Percentiles rank a stretch among this genome's conserved stretches.
phyloP scores from a whole-genome alignment of 2,329 filamentous ascomycete genomes.

The Colletotrichum cordylinicola region DNA sequence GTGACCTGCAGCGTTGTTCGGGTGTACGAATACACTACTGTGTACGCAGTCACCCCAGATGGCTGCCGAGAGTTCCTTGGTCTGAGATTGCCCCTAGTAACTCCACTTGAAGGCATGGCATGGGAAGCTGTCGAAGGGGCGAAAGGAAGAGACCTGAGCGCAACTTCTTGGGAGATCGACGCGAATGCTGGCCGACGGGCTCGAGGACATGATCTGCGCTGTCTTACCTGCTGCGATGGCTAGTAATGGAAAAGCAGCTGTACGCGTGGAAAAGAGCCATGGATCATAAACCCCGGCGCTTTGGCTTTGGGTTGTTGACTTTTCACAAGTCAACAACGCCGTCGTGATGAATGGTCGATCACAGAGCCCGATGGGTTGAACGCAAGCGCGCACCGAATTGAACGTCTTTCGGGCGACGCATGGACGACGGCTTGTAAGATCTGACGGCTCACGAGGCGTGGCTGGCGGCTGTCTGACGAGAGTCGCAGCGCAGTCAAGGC shows the following conservation, averaged over 20 bases:
- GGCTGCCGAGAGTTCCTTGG: neutral
- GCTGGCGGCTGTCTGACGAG: neutral
- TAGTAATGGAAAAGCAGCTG: neutral
- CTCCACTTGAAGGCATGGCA: neutral
- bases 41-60: neutral
- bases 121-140: neutral
- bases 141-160: constrained; percentile 13
- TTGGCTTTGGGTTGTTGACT: neutral
- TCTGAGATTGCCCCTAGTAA: neutral
- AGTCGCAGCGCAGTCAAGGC: neutral
- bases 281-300: neutral
- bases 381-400: neutral
- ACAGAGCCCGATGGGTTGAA: neutral
- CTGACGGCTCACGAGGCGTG: constrained; percentile 2
- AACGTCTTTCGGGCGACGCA: neutral
- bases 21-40: neutral
- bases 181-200: neutral
- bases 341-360: neutral
- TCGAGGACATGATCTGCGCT: neutral
- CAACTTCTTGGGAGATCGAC: neutral
- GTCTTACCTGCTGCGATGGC: constrained; percentile 1
- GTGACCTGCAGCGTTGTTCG: neutral
- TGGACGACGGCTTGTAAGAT: neutral
- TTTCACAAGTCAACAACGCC: neutral
- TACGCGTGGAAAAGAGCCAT: neutral